Evolutionary conservation across 1,139 yeast species (phyloP).

Genomic region (Blastobotrys elegans): DNA sequence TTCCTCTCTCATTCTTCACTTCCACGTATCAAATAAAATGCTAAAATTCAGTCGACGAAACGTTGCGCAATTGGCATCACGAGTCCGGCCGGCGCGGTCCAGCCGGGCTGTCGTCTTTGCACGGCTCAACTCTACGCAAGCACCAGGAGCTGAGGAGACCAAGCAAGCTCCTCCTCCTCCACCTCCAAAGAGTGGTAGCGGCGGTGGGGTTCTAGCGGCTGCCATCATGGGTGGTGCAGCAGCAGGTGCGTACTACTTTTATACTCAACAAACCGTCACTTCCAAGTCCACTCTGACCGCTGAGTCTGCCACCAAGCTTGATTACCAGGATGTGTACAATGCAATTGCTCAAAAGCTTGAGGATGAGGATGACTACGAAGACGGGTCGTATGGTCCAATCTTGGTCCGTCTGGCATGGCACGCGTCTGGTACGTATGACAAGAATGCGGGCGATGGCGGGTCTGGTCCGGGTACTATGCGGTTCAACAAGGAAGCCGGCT

Average conservation of each 20-base stretch:
- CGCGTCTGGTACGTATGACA: constrained; percentile 62
- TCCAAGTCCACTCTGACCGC: constrained; percentile 20
- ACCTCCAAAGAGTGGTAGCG: constrained; percentile 14
- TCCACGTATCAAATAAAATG: constrained; percentile 1
- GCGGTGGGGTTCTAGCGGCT: constrained; percentile 14
- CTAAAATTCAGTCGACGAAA: constrained; percentile 6
- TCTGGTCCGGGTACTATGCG: constrained; percentile 83
- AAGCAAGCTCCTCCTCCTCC: constrained; percentile 17
- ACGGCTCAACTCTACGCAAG: constrained; percentile 17
- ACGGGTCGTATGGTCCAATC: constrained; percentile 66
- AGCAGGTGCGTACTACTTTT: constrained; percentile 25
- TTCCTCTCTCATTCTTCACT: not conserved
- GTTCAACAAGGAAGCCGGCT: constrained; percentile 56
- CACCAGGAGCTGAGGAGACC: not conserved
- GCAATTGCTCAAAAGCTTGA: constrained; percentile 68
- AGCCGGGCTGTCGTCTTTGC: constrained; percentile 5
- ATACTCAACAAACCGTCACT: constrained; percentile 16
- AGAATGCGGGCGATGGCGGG: constrained; percentile 62
- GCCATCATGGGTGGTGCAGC: constrained; percentile 21
- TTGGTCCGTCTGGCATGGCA: constrained; percentile 75
- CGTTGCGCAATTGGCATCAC: constrained; percentile 1
- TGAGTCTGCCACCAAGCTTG: constrained; percentile 41
- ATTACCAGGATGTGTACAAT: constrained; percentile 74
- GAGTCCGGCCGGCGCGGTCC: constrained; percentile 3
- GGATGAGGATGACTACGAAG: constrained; percentile 74